Base-by-base conservation (phyloP, 2,329 filamentous ascomycete species). In the Fusarium sarcochroum region DNA sequence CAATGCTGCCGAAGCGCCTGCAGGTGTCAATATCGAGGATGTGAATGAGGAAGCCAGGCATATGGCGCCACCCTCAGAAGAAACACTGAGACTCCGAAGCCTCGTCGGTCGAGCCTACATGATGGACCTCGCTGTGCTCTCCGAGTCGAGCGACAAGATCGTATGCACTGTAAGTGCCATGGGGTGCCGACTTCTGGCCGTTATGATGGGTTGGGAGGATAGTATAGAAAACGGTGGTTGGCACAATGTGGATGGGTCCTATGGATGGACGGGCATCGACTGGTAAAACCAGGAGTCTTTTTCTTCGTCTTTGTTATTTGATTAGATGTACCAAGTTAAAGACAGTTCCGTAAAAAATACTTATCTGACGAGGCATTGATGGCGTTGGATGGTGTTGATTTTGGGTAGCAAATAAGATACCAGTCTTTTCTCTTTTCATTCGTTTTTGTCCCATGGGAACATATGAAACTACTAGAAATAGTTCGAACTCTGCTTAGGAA, bases 161-260 rank as follows among this genome's bases (percentile, higher is more conserved):
- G 86, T 97, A 2, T 97, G 93, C 74, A 91, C 90, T 4, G 90
- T 94, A 23, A 93, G 90, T 71, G 88, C 90, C 34, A 87, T 85
- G 79, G 88, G 88, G 1, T 97, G 93, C 77, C 86, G 92, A 21
- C 74, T 97, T 53, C 77, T 97, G 65, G 93, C 88, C 3, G 92
- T 97, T 40, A 94, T 97, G 90, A 89, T 96, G 89, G 93, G 93
- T 1, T 94, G 92, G 92, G 90, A 94, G 37, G 84, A 83, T 30
- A 88, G 86, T 7, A 84, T 93, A 63, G 82, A 82, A 34, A 78
- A 84, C 18, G 85, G 83, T 2, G 83, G 84, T 44, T 97, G 93
- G 92, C 84, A 88, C 60, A 97, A 97, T 79, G 87, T 97, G n/a
- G 92, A 95, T 76, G 91, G 90, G 3, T 85, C 85, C 14, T 89